phyloP scores from a whole-genome alignment of 75 land plant genomes.

The Pseudotsuga menziesii region DNA sequence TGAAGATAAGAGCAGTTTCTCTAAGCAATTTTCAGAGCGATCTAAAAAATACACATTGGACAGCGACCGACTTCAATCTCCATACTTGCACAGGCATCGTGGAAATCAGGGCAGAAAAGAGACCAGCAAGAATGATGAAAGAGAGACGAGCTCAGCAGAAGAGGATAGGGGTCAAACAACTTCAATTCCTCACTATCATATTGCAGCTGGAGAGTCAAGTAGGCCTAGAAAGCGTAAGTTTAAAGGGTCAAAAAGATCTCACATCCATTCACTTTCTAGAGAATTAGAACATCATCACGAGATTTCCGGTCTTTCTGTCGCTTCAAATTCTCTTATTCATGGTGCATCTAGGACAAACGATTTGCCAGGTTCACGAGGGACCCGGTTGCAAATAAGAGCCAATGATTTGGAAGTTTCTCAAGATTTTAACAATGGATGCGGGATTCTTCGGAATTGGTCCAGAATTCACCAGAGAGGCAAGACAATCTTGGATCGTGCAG shows the following conservation, averaged over 20 bases:
- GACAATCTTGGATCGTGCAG: constrained; percentile 65
- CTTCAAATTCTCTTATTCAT: constrained; percentile 52
- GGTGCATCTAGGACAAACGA: constrained; percentile 14
- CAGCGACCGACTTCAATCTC: constrained; percentile 32
- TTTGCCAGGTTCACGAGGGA: constrained; percentile 11
- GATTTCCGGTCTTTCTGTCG: constrained; percentile 24
- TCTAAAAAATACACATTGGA: constrained; percentile 30
- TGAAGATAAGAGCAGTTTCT: neutral
- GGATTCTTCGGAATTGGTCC: constrained; percentile 89
- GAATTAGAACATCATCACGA: constrained; percentile 29
- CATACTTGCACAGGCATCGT: constrained; percentile 13
- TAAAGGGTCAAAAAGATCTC: constrained; percentile 25
- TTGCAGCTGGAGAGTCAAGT: constrained; percentile 5
- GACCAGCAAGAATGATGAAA: constrained; percentile 10
- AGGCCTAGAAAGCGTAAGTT: constrained; percentile 34
- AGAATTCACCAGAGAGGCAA: constrained; percentile 75
- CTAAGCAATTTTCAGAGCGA: constrained; percentile 19
- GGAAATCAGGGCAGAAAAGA: constrained; percentile 16
- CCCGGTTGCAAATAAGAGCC: constrained; percentile 12
- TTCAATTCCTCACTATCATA: constrained; percentile 3
- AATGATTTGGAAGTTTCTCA: constrained; percentile 45
- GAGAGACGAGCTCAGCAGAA: constrained; percentile 1
- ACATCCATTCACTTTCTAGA: constrained; percentile 11
- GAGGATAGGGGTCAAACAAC: constrained; percentile 11
- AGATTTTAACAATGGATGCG: constrained; percentile 69